Base-by-base conservation (phyloP, 441 rosid species). In the Sinapis alba region DNA sequence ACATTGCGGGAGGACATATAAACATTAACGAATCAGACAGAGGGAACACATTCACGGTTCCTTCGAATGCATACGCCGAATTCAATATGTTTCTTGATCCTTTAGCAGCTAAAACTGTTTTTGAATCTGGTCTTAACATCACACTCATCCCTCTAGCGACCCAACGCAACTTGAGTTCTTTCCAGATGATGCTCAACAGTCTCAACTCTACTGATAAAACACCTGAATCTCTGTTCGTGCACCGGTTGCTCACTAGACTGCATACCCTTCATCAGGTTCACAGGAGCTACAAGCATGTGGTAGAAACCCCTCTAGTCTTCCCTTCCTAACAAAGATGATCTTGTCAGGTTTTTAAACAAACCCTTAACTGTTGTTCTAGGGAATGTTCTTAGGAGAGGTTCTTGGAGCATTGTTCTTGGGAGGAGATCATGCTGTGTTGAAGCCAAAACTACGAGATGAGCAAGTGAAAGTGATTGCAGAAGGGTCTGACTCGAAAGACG, bases 21-120 rank as follows among this genome's bases (percentile, higher is more conserved):
- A 84, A 68, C 59, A 53, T 8, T 7, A 21, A 73, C 24, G 47
- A 58, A 6, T 69, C 43, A 73, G 90, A 88, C 76, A 71, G 71
- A 30, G 97, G 97, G 61, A 90, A 92, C 78, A 77, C 84, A 38
- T 84, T 89, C 60, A 79, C 81, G 0, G 32, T 81, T 56, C 83
- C 85, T 78, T 79, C 87, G 3, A 91, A 88, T 58, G 69, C 78
- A 53, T 80, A 88, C 47, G 80, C 94, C 16, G 98, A 95, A 73
- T 84, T 93, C 86, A 91, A 91, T 60, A 84, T 90, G 88, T 89
- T 86, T 82, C 90, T 95, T 15, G 98, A 93, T 72, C 95, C 99
- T 6, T 79, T 85, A 43, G 91, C 97, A n/a, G 96, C 95, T 56
- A 88, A 91, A 78, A 77, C 81, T 4, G 97, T 91, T 34, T 75